A percentile compares a stretch with the other conserved stretches of the same genome.
These are phyloP conservation scores for Blastosporella zonata DNA, from an alignment of 1,284 basidiomycete species.

Conservation along the genomic window DNA sequence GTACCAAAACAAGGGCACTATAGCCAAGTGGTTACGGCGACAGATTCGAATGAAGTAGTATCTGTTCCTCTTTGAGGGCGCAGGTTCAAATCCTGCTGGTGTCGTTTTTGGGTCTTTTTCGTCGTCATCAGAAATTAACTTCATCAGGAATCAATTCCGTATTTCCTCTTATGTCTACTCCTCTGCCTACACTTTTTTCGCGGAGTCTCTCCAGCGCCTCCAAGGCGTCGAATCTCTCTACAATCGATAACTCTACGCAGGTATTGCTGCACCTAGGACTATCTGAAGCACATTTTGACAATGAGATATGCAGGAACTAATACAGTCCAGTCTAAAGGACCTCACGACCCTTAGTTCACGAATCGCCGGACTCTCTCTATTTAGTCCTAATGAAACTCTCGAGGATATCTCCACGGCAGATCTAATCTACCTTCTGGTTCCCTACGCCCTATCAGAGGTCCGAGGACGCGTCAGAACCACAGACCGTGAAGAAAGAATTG, in stretches of 20 bases:
- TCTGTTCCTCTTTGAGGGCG: conserved; percentile 31
- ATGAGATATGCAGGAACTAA: conserved; percentile 46
- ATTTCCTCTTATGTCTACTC: conserved; percentile 23
- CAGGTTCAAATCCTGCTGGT: conserved; percentile 23
- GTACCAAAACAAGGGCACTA: no score
- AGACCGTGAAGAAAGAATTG: conserved; percentile 58
- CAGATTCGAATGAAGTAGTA: conserved; percentile 32
- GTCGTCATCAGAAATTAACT: no score
- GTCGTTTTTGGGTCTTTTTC: conserved; percentile 25
- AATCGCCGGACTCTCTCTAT: conserved; percentile 64
- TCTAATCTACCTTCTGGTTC: conserved; percentile 77
- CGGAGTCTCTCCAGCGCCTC: conserved; percentile 28
- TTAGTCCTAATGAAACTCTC: conserved; percentile 82
- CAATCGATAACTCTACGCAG: conserved; percentile 33
- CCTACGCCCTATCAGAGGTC: conserved; percentile 73
- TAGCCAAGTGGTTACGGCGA: conserved; percentile 47
- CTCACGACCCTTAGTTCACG: conserved; percentile 48
- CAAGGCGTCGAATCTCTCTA: conserved; percentile 25
- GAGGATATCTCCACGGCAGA: conserved; percentile 84
- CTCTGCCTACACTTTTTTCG: conserved; percentile 28
- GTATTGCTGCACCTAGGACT: conserved; percentile 17
- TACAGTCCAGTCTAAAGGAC: conserved; percentile 52
- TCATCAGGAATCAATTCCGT: neutral
- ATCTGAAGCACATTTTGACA: neutral
- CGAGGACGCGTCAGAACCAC: conserved; percentile 61